Base-by-base conservation (phyloP, 805 yeast genomes). In the Saturnispora sekii region DNA sequence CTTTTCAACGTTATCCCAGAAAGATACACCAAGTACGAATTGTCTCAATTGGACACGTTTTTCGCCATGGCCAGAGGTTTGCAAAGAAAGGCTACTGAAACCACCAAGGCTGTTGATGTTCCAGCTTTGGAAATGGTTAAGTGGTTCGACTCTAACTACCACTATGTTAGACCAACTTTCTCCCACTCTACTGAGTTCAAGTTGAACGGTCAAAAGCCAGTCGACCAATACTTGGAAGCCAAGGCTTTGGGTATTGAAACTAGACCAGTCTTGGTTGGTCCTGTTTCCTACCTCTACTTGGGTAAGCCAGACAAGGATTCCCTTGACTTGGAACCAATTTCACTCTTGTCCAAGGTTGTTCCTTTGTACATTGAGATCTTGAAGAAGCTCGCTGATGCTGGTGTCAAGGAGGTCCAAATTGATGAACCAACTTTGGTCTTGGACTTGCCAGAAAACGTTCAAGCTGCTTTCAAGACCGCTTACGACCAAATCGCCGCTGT, bases 11-110 rank as follows among this genome's bases (percentile, higher is more conserved):
- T 81, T 58, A 77, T 93, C 66, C 98, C 98, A 66, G 94, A 87
- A 62, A 84, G 97, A 73, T 93, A 93, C 82, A 74, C 90, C 72
- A 84, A 93, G 77, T 86, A 74, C 72, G 79, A 82, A 61, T 79
- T 93, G 66, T 78, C 87, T 55, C 81, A 87, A 66, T 76, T 93
- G 58, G 98, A 93, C 72, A 85, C 87, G 52, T 72, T 85, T 63
- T 93, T 93, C 68, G 98, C 98, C 64, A 93, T 93, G 97, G 98
- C 97, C 73, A 88, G 98, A 80, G 98, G 98, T 81, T 78, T 93
- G 68, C 98, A 93, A 77, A 86, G 93, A 74, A 81, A 84, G 70
- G 95, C 95, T 56, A 84, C 94, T 56, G 95, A 83, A 59, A 64
- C 88, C 55, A 67, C 79, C 51, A 77, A 82, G 59, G 95, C 95